Evolutionary conservation across 2,329 filamentous ascomycete species (phyloP), one percentile per base, ranked within the genome.

Genomic region (Sordariomycetes sp.): DNA sequence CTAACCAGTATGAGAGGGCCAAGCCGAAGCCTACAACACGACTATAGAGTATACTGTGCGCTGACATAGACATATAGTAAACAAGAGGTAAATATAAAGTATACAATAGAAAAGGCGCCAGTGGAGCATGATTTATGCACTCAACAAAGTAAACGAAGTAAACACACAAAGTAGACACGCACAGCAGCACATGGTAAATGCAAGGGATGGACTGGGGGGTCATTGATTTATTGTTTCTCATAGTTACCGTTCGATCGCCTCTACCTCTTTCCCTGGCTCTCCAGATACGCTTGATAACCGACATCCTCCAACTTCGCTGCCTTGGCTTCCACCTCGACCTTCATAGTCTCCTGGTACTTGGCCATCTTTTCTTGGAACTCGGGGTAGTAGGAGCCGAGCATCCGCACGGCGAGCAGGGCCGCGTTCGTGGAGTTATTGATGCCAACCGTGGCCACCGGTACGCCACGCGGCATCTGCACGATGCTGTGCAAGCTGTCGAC

Each of bases 401-500:
- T 81, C 14, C 80, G 64, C 15, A 80, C 70, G 0, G 82, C 82
- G n/a, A 86, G 59, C 14, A 86, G 63, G 1, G 76, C 82, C 1
- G 83, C 83, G 47, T 87, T 88, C 36, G 81, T 81, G 17, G 79
- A 82, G 59, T 87, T 87, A 57, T 86, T 85, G 54, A 87, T 86
- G 9, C 76, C 82, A 4, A 88, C 81, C 0, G 82, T 86, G 6
- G 82, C 82, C 11, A 80, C 78, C 8, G 83, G 83, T 32, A 80
- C 72, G 10, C 82, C 82, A 47, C 71, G 58, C 54, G 82, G 83
- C 82, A 87, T 86, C 51, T 86, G 81, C 4, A 85, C 80, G 43
- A 86, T 86, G 46, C 75, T 82, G 35, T 81, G 61, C 35, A 87
- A 58, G 40, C 74, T 80, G 50, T 87, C 83, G 39, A 79, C 61